Conservation (phyloP, 2,329 filamentous ascomycete genomes). For the Venturia aucupariae region DNA sequence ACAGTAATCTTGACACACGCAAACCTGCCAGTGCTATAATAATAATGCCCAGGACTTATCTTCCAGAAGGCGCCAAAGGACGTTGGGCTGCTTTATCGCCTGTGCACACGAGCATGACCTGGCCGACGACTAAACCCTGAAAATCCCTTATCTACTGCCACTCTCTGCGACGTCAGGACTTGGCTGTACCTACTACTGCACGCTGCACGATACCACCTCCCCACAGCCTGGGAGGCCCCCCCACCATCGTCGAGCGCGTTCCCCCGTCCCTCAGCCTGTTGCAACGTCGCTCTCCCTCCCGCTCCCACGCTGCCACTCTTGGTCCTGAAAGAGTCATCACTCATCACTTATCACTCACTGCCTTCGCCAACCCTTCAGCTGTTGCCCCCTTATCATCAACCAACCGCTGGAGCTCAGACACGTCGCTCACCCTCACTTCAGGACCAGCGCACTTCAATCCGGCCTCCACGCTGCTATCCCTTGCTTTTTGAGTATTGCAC, state of each 20-base stretch:
- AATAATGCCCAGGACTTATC: no score
- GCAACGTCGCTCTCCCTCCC: not conserved
- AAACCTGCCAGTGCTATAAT: no score
- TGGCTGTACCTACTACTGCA: not conserved
- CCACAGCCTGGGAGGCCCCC: not conserved
- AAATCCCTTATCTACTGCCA: not conserved
- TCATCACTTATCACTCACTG: no score
- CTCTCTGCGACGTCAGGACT: constrained; percentile 3
- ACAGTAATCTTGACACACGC: no score
- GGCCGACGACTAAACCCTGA: not conserved
- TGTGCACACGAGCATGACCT: constrained; percentile 2
- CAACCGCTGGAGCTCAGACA: not conserved
- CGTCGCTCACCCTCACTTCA: not conserved
- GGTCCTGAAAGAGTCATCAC: not conserved
- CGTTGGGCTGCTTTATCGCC: not conserved
- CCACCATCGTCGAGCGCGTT: not conserved
- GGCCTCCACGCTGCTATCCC: not conserved
- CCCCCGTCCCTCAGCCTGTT: not conserved
- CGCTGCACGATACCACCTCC: not conserved
- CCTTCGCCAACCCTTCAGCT: not conserved
- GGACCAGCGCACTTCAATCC: not conserved
- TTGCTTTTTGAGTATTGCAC: not conserved
- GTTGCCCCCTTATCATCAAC: not conserved
- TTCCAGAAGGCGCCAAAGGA: not conserved
- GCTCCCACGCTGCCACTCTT: not conserved